phyloP scores from a whole-genome alignment of 108 stramenopile species.

The Craspedostauros australis region DNA sequence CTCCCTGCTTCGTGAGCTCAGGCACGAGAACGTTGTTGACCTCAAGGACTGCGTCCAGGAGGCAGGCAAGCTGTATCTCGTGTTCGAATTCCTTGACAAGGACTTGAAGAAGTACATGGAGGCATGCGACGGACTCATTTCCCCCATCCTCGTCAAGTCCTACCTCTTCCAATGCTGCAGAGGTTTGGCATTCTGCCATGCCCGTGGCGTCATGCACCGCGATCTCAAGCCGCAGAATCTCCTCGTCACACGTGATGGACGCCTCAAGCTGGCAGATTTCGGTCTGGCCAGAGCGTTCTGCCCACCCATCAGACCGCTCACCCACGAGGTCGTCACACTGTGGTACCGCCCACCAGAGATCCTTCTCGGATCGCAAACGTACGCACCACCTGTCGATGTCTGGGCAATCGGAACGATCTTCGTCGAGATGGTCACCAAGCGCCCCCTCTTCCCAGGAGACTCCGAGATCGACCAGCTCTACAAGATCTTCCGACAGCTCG shows the following conservation, averaged over 20 bases:
- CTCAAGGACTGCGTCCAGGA: slow-evolving; percentile 81
- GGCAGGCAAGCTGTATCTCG: slow-evolving; percentile 91
- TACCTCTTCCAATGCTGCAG: slow-evolving; percentile 84
- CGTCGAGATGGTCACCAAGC: slow-evolving; percentile 96
- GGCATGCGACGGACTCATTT: slow-evolving; percentile 63
- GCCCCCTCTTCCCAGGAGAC: slow-evolving; percentile 95
- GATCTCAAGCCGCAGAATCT: slow-evolving; percentile 99
- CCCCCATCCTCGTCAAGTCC: slow-evolving; percentile 71
- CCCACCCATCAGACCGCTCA: slow-evolving; percentile 85
- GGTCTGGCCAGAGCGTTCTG: slow-evolving; percentile 96
- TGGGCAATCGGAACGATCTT: slow-evolving; percentile 97
- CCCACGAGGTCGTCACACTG: slow-evolving; percentile 96
- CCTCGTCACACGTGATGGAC: slow-evolving; percentile 89
- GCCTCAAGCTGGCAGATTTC: slow-evolving; percentile 97
- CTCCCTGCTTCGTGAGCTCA: slow-evolving; percentile 88
- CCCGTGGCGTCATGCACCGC: slow-evolving; percentile 94
- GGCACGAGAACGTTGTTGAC: slow-evolving; percentile 93
- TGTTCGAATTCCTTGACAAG: slow-evolving; percentile 96
- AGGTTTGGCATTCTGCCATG: slow-evolving; percentile 94
- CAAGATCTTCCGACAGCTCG: slow-evolving; percentile 94
- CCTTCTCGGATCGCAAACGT: slow-evolving; percentile 83
- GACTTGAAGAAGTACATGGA: slow-evolving; percentile 98
- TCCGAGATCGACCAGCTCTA: slow-evolving; percentile 98
- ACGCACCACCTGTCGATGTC: slow-evolving; percentile 92
- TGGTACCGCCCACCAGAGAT: slow-evolving; percentile 99